Base-by-base conservation (phyloP, 2,329 filamentous ascomycete species). In the Mycocentrospora acerina region DNA sequence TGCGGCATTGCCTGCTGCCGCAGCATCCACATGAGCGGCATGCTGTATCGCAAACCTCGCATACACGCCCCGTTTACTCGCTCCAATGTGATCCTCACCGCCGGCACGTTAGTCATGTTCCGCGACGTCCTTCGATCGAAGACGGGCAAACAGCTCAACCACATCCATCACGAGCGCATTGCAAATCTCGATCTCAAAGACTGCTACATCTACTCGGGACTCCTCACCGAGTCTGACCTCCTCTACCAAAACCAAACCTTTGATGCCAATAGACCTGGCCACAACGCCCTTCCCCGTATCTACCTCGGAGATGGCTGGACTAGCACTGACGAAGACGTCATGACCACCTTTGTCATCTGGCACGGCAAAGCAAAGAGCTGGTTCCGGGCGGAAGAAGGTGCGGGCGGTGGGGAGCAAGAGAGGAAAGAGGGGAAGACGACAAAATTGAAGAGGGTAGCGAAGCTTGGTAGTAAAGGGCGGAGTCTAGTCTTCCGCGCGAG, bases 331-430 rank as follows among this genome's bases (percentile, higher is more conserved):
- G 81, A 83, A 52, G 81, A 84, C 51, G 76, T 77, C n/a, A 81
- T 81, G 67, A 82, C 79, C 1, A 81, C 78, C 2, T 85, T 85
- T 55, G 81, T 83, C n/a, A 69, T 85, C 28, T 85, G 81, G 81
- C 77, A 82, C 48, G 77, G 76, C 25, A 72, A 75, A 46, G 72
- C 70, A 42, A 81, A 80, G 53, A 74, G 72, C 7, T 75, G 78
- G 53, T 83, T 84, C 56, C 59, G 71, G 13, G 64, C 62, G 7
- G 56, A 64, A 38, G 55, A 66, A 38, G 57, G 58, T 6, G 60
- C 60, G 4, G 62, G 62, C 0, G 51, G 34, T 0, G 60, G 61
- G 3, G 58, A 65, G 35, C 43, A 54, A 31, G 33, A 46, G 12
- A 41, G 49, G 1, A 60, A 66, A 35, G 66, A 62, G 16, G 71